These are phyloP conservation scores for Chaetomium sp. DNA, from an alignment of 2,329 filamentous ascomycete species.

Conservation along the genomic window DNA sequence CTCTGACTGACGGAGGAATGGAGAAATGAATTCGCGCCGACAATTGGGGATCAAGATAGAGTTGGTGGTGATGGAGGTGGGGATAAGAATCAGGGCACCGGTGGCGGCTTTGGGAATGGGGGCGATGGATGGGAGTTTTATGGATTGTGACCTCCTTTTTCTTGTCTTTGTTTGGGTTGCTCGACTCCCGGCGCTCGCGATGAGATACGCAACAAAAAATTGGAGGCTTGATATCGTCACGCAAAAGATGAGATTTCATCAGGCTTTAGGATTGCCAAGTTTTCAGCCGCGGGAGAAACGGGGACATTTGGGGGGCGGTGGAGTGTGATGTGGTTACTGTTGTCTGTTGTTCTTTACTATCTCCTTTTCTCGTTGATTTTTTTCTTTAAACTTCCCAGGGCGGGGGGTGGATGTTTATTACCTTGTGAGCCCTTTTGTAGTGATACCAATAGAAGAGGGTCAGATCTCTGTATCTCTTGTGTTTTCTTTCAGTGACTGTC, in stretches of 20 bases:
- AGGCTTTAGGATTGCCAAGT: neutral
- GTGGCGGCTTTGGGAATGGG: conserved; percentile 21
- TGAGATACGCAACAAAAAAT: neutral
- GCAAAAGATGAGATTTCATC: too few species aligned
- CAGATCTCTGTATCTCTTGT: conserved; percentile 7
- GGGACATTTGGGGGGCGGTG: neutral
- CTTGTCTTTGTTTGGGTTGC: neutral
- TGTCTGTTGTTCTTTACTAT: neutral
- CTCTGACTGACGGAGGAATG: conserved; percentile 75
- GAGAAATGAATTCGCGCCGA: conserved; percentile 51
- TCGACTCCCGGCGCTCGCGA: neutral
- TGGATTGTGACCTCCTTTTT: conserved; percentile 39
- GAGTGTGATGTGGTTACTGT: neutral
- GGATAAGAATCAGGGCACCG: neutral
- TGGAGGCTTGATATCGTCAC: neutral
- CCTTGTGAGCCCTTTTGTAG: conserved; percentile 13
- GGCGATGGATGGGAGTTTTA: conserved; percentile 62
- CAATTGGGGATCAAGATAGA: conserved; percentile 16
- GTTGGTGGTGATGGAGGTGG: neutral
- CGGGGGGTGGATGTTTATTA: neutral
- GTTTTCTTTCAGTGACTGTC: neutral
- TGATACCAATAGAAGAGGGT: conserved; percentile 22
- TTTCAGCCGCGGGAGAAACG: neutral
- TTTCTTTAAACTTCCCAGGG: neutral
- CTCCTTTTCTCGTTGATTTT: neutral